These are phyloP conservation scores for Jimgerdemannia flammicorona DNA, from an alignment of 192 early-diverging fungal genomes.

Conservation along the genomic window DNA sequence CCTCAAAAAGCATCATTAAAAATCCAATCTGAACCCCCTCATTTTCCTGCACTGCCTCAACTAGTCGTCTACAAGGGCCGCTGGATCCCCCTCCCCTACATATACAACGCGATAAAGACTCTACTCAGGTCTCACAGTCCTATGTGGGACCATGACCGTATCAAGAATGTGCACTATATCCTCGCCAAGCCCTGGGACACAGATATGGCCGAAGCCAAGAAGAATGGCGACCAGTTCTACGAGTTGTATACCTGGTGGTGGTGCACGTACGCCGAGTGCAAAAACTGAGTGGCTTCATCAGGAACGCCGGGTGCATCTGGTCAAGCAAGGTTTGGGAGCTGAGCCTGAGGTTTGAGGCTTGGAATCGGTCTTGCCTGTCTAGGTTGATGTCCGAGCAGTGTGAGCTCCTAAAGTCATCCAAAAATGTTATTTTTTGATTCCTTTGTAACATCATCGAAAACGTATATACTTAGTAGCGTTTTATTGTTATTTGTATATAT, in stretches of 20 bases:
- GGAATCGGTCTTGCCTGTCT: too few relatives aligned
- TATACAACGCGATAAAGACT: conserved; percentile 49
- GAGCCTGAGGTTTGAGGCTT: too few relatives aligned
- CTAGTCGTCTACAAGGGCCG: conserved; percentile 28
- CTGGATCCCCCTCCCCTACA: conserved; percentile 41
- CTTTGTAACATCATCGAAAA: too few relatives aligned
- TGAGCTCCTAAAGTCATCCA: too few relatives aligned
- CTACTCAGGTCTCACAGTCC: conserved; percentile 25
- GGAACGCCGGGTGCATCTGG: too few relatives aligned
- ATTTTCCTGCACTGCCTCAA: background rate
- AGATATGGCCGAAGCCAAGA: conserved; percentile 8
- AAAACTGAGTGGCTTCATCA: background rate
- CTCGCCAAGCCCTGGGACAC: conserved; percentile 37
- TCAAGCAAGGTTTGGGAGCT: too few relatives aligned
- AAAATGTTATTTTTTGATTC: too few relatives aligned
- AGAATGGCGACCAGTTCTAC: conserved; percentile 4
- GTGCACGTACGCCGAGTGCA: background rate
- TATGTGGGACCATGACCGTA: conserved; percentile 28
- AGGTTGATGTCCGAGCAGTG: background rate
- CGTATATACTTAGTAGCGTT: too few relatives aligned
- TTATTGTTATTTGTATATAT: too few relatives aligned
- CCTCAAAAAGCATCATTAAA: background rate
- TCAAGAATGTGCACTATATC: conserved; percentile 48
- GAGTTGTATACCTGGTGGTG: conserved; percentile 25
- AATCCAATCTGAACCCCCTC: background rate